Evolutionary conservation across 225 moss, liverwort and hornwort species (phyloP).

Genomic region (Antitrichia curtipendula): DNA sequence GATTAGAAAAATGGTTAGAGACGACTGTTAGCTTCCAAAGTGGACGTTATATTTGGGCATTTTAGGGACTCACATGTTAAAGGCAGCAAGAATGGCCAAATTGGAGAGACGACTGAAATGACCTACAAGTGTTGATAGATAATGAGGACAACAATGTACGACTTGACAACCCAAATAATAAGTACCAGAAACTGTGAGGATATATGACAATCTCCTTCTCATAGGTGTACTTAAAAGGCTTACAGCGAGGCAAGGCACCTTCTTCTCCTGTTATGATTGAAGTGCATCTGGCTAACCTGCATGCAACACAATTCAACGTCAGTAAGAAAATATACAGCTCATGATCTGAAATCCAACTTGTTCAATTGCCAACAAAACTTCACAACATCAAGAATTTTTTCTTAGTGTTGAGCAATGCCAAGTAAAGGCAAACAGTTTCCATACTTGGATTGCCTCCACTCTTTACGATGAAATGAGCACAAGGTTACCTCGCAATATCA

Average conservation of each 20-base stretch:
- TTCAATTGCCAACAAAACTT: not conserved
- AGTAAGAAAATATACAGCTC: not conserved
- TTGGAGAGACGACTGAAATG: not conserved
- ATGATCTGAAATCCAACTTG: not conserved
- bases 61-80: not conserved
- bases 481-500: slow-evolving; percentile 79
- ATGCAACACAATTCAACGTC: not conserved
- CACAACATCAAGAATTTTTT: not conserved
- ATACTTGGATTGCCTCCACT: not conserved
- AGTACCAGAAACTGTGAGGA: slow-evolving; percentile 16
- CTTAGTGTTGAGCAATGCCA: not conserved
- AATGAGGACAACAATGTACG: not conserved
- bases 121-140: not conserved
- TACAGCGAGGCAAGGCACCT: slow-evolving; percentile 92
- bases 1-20: not conserved
- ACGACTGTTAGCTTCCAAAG: not conserved
- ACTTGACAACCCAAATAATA: not conserved
- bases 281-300: slow-evolving; percentile 86
- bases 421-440: not conserved
- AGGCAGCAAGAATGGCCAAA: not conserved
- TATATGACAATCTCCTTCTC: slow-evolving; percentile 99
- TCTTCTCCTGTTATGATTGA: slow-evolving; percentile 96
- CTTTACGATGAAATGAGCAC: not conserved
- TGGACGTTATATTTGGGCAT: not conserved
- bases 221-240: slow-evolving; percentile 97